A percentile compares a stretch with the other conserved stretches of the same genome.
phyloP scores from a whole-genome alignment of 768 basidiomycete species.

The Nidularia pulvinata region DNA sequence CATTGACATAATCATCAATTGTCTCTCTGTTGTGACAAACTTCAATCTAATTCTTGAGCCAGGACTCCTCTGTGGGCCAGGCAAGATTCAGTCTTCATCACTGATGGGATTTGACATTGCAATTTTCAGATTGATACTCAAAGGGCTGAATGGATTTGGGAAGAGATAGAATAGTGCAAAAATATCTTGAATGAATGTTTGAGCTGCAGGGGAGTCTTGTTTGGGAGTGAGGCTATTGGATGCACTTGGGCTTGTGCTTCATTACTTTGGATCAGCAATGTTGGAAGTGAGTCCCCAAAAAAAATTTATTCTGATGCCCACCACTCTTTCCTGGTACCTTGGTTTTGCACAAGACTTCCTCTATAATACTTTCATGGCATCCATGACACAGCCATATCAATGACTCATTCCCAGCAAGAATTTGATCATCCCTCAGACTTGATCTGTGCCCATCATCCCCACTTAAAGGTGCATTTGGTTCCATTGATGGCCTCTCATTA shows the following conservation, averaged over 20 bases:
- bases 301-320: constrained; percentile 42
- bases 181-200: constrained; percentile 27
- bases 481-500: constrained; percentile 38
- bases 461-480: constrained; percentile 34
- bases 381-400: constrained; percentile 25
- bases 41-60: constrained; percentile 23
- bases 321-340: constrained; percentile 32
- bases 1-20: constrained; percentile 9
- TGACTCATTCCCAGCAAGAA: constrained; percentile 18
- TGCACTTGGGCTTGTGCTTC: constrained; percentile 36
- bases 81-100: constrained; percentile 35
- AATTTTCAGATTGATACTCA: constrained; percentile 31
- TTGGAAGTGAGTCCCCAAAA: constrained; percentile 33
- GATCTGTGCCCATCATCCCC: constrained; percentile 25
- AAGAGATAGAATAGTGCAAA: constrained; percentile 14
- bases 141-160: constrained; percentile 23
- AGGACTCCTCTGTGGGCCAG: constrained; percentile 31
- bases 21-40: constrained; percentile 22
- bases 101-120: constrained; percentile 35
- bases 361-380: constrained; percentile 16
- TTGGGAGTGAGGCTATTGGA: constrained; percentile 25
- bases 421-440: constrained; percentile 20
- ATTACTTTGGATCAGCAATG: constrained; percentile 42
- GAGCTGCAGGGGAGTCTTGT: constrained; percentile 15
- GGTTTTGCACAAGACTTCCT: constrained; percentile 28